Evolutionary conservation across 768 basidiomycete species (phyloP).

Genomic region (Leccinellum albellum): DNA sequence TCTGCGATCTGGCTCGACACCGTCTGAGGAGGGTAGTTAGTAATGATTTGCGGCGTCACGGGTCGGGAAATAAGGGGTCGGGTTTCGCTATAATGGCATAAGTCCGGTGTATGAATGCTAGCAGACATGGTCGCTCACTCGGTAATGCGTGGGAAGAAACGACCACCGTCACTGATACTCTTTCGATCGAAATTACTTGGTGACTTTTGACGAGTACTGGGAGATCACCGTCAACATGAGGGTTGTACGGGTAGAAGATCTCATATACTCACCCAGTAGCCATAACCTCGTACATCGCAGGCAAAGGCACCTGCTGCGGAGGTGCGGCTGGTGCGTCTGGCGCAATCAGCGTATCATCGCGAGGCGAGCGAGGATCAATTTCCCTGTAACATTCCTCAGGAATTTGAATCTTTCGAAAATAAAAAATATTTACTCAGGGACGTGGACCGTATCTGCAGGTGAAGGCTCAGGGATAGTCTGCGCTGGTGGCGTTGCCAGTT

Average conservation of each 20-base stretch:
- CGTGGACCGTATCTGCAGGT: constrained; percentile 27
- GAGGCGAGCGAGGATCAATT: constrained; percentile 31
- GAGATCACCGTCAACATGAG: not conserved
- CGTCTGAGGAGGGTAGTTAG: constrained; percentile 17
- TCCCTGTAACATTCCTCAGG: constrained; percentile 6
- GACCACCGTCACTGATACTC: constrained; percentile 12
- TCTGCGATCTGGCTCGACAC: constrained; percentile 23
- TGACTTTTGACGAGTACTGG: constrained; percentile 17
- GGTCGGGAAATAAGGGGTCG: constrained; percentile 47
- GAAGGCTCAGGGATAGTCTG: constrained; percentile 16
- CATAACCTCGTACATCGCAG: constrained; percentile 35
- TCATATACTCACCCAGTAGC: constrained; percentile 14
- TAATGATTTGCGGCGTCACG: constrained; percentile 27
- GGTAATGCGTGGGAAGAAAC: constrained; percentile 7
- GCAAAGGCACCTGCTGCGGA: constrained; percentile 26
- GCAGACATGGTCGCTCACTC: constrained; percentile 24
- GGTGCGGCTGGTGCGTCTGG: constrained; percentile 18
- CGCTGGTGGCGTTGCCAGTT: constrained; percentile 6
- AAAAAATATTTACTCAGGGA: constrained; percentile 26
- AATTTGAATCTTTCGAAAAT: not conserved
- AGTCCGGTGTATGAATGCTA: not conserved
- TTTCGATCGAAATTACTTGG: constrained; percentile 15
- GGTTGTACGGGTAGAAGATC: too few relatives aligned
- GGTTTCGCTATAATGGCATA: constrained; percentile 42
- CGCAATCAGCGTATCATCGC: constrained; percentile 26